Percentiles rank a stretch among this genome's conserved stretches.
These are phyloP conservation scores for Arabis hirsuta DNA, from an alignment of 345 rosid genomes.

Conservation along the genomic window DNA sequence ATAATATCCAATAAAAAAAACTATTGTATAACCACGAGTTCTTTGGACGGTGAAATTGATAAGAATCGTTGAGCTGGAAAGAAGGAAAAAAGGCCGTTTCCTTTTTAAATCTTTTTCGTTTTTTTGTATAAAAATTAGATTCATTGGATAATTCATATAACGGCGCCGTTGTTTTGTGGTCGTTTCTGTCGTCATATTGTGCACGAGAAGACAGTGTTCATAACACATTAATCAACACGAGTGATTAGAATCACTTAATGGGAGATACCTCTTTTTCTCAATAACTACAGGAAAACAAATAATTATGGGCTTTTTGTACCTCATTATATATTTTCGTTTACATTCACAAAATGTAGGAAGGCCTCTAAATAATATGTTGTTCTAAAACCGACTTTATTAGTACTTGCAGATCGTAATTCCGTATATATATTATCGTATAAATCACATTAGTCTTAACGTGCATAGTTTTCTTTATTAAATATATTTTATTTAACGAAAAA, in stretches of 20 bases:
- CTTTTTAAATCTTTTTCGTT: neutral
- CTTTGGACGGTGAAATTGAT: constrained; percentile 2
- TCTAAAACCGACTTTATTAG: no score
- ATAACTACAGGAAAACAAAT: no score
- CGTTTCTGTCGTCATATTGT: no score
- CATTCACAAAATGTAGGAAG: no score
- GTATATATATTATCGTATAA: no score
- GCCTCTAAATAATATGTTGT: no score
- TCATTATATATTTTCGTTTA: neutral
- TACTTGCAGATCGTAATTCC: no score
- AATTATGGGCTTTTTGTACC: neutral
- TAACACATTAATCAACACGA: neutral
- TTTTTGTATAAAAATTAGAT: constrained; percentile 2
- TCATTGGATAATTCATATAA: neutral
- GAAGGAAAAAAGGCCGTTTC: neutral
- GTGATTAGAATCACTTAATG: neutral
- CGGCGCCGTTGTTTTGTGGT: constrained; percentile 22
- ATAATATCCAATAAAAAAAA: no score
- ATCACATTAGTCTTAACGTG: no score
- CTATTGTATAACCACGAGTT: no score
- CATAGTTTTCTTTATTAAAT: no score
- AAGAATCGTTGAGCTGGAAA: neutral
- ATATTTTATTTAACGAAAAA: no score
- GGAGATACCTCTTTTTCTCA: neutral
- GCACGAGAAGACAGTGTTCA: neutral